Evolutionary conservation across 1,284 basidiomycete genomes (phyloP).

Genomic region (Butyriboletus appendiculatus): DNA sequence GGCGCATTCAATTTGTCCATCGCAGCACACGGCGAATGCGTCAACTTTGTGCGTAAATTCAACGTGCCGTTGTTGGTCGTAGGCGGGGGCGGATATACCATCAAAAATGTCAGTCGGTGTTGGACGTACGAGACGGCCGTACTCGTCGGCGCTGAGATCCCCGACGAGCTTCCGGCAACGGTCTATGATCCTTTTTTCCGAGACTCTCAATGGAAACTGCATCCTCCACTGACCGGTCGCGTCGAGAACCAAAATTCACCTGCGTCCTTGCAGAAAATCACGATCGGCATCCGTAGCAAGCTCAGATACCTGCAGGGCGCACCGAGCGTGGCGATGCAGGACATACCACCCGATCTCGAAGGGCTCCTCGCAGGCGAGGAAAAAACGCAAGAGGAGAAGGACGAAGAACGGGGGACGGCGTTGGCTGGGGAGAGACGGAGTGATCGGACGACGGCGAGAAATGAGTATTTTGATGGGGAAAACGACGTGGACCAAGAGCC

Average conservation of each 20-base stretch:
- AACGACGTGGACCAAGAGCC: slow-evolving; percentile 60
- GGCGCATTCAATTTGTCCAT: slow-evolving; percentile 99
- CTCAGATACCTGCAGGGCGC: slow-evolving; percentile 93
- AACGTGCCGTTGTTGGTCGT: slow-evolving; percentile 88
- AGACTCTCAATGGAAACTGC: slow-evolving; percentile 88
- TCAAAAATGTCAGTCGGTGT: slow-evolving; percentile 95
- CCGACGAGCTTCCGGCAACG: slow-evolving; percentile 86
- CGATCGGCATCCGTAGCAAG: slow-evolving; percentile 86
- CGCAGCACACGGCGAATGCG: slow-evolving; percentile 97
- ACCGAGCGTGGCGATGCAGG: slow-evolving; percentile 94
- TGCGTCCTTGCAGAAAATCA: slow-evolving; percentile 83
- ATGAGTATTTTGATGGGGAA: slow-evolving; percentile 76
- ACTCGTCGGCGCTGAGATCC: slow-evolving; percentile 81
- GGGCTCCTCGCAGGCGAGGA: slow-evolving; percentile 82
- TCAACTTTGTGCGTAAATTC: slow-evolving; percentile 93
- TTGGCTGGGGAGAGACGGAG: slow-evolving; percentile 57
- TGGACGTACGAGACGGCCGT: slow-evolving; percentile 99
- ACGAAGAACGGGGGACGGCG: slow-evolving; percentile 63
- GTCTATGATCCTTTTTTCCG: slow-evolving; percentile 94
- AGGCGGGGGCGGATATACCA: slow-evolving; percentile 95
- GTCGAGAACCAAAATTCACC: slow-evolving; percentile 94
- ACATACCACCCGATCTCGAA: slow-evolving; percentile 91
- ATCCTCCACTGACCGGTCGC: slow-evolving; percentile 87
- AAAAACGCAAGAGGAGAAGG: slow-evolving; percentile 66
- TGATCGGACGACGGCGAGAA: slow-evolving; percentile 53